A percentile compares a stretch with the other conserved stretches of the same genome.
Conservation (phyloP, 2,329 filamentous ascomycete species). For the Phaeosphaeria sp. region DNA sequence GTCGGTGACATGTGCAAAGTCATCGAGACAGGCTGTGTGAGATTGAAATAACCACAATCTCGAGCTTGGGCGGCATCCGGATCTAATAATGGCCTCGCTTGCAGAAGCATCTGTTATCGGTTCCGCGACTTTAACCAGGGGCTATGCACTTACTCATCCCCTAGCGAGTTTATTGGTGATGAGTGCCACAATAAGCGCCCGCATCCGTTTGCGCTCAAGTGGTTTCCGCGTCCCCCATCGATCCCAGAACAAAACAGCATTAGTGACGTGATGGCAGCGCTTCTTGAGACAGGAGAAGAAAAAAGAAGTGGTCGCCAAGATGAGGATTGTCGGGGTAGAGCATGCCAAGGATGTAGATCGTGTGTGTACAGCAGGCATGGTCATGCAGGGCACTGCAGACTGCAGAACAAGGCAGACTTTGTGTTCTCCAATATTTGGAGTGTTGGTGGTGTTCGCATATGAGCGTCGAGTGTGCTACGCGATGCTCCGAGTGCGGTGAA, state of each 20-base stretch:
- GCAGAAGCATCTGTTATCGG: conserved; percentile 1
- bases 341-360: conserved; percentile 11
- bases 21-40: background rate
- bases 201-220: conserved; percentile 1
- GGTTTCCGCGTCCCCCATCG: conserved; percentile 1
- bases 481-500: conserved; percentile 4
- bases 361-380: conserved; percentile 3
- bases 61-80: background rate
- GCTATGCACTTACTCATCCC: conserved; percentile 7
- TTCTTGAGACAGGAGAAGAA: conserved; percentile 21
- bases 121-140: background rate
- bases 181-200: conserved; percentile 16
- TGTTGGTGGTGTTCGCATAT: conserved; percentile 11
- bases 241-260: conserved; percentile 5
- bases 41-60: background rate
- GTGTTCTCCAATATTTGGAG: conserved; percentile 1
- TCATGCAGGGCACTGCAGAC: conserved; percentile 15
- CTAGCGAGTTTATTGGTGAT: conserved; percentile 10
- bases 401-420: conserved; percentile 10
- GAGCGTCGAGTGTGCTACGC: background rate
- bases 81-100: conserved; percentile 2
- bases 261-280: conserved; percentile 15
- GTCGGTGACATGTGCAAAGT: background rate
- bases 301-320: conserved; percentile 6
- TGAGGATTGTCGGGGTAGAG: conserved; percentile 8